Percentiles rank a stretch among this genome's conserved stretches.
Conservation (phyloP, 225 moss, liverwort and hornwort species). For the Climacium dendroides region DNA sequence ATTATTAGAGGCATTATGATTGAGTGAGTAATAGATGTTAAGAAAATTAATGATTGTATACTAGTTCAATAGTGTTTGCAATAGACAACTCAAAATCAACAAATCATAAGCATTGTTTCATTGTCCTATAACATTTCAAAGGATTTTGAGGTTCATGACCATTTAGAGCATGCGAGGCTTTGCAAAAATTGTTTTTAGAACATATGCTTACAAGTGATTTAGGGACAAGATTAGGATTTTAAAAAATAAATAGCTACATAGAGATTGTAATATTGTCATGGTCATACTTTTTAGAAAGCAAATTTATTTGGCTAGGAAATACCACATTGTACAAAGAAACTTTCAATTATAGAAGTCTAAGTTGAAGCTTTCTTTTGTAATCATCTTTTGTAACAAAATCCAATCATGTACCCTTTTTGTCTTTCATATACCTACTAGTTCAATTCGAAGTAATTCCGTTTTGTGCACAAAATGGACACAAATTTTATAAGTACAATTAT, state of each 20-base stretch:
- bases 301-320: background rate
- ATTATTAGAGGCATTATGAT: background rate
- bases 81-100: background rate
- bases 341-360: background rate
- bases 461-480: background rate
- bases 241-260: too few relatives aligned
- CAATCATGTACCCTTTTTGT: background rate
- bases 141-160: background rate
- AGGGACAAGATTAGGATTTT: background rate
- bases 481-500: background rate
- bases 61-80: background rate
- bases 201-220: background rate
- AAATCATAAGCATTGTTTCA: background rate
- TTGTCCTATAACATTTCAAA: background rate
- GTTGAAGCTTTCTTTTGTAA: accelerated
- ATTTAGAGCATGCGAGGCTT: background rate
- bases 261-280: background rate
- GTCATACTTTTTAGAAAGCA: background rate
- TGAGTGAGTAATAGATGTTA: accelerated
- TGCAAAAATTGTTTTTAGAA: background rate
- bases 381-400: background rate
- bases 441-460: background rate
- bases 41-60: background rate
- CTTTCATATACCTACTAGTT: background rate
- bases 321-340: background rate